Evolutionary conservation across 2,329 filamentous ascomycete species (phyloP).

Genomic region (Coniella lustricola): DNA sequence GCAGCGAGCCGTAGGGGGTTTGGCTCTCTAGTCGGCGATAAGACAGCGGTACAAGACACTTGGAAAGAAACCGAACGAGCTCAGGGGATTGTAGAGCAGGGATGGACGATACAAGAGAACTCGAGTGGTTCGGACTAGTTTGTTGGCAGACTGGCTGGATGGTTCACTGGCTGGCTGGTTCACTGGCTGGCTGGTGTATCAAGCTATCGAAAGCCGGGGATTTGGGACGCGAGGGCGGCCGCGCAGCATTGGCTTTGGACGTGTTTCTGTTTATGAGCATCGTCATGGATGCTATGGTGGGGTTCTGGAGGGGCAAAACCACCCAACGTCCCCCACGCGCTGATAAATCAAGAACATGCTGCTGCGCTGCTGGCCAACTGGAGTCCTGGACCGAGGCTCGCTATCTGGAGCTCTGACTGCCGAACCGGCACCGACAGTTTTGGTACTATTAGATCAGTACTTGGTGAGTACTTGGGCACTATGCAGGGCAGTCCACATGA

Average conservation of each 20-base stretch:
- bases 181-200: no score
- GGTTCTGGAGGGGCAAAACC: slow-evolving; percentile 6
- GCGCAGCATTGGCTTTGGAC: no score
- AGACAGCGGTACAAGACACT: no score
- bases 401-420: not conserved
- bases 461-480: no score
- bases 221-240: not conserved
- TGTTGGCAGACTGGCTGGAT: no score
- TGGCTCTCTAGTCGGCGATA: not conserved
- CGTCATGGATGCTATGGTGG: slow-evolving; percentile 13
- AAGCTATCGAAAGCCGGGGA: not conserved
- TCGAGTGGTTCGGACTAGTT: no score
- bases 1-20: not conserved
- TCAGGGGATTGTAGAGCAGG: no score
- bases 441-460: not conserved
- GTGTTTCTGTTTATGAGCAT: slow-evolving; percentile 1
- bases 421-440: slow-evolving; percentile 6
- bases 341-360: slow-evolving; percentile 13
- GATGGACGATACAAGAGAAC: no score
- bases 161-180: not conserved
- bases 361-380: not conserved
- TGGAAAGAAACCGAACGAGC: no score
- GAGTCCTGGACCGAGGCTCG: slow-evolving; percentile 7
- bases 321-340: not conserved
- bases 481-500: no score